Evolutionary conservation across 1,139 yeast species (phyloP).

Genomic region (Geotrichum klebahnii): DNA sequence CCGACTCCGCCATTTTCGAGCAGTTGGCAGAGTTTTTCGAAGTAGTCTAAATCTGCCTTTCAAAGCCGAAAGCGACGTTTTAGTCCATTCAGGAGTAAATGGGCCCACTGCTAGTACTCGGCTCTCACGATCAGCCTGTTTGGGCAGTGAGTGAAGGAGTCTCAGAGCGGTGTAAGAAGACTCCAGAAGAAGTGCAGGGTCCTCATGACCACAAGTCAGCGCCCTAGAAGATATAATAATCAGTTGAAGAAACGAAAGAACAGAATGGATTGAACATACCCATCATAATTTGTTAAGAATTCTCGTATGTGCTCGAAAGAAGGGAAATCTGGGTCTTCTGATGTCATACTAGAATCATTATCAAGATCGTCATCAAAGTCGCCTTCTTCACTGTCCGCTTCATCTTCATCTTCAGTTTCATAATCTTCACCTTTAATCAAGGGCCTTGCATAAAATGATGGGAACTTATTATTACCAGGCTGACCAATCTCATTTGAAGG

Average conservation of each 20-base stretch:
- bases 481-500: no score
- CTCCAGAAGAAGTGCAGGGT: slow-evolving; percentile 34
- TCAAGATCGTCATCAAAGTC: not conserved
- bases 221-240: not conserved
- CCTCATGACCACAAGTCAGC: not conserved
- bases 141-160: slow-evolving; percentile 51
- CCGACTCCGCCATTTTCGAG: not conserved
- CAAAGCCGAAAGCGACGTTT: slow-evolving; percentile 9
- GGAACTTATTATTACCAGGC: no score
- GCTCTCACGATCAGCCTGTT: slow-evolving; percentile 50
- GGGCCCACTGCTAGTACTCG: slow-evolving; percentile 57
- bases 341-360: no score
- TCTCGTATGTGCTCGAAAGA: slow-evolving; percentile 14
- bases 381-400: not conserved
- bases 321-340: not conserved
- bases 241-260: not conserved
- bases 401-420: no score
- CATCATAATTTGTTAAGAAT: slow-evolving; percentile 8
- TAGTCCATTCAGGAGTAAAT: slow-evolving; percentile 59
- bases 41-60: slow-evolving; percentile 6
- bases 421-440: no score
- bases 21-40: not conserved
- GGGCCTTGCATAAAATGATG: no score
- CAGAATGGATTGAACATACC: slow-evolving; percentile 4
- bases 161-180: slow-evolving; percentile 63